Conservation (phyloP, 2,329 filamentous ascomycete species). For the Aspergillus quadricinctus region DNA sequence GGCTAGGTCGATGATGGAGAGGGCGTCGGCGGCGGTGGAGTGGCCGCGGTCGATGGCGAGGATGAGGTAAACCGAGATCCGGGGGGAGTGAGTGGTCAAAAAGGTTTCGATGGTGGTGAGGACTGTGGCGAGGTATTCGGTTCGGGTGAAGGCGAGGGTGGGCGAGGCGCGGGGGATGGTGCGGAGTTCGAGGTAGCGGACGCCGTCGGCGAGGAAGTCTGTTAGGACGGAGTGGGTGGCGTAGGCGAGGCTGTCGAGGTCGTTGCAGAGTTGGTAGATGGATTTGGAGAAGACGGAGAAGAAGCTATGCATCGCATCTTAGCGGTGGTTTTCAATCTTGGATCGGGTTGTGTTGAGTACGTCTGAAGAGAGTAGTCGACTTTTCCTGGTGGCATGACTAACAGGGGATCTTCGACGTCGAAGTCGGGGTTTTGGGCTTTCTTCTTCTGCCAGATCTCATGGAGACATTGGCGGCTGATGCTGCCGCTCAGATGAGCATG, state of each 20-base stretch:
- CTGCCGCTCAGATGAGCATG: conserved; percentile 78
- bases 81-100: conserved; percentile 29
- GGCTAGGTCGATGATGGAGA: conserved; percentile 62
- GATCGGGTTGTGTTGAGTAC: conserved; percentile 55
- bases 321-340: conserved; percentile 14
- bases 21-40: conserved; percentile 53
- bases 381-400: conserved; percentile 66
- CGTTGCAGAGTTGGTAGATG: conserved; percentile 71
- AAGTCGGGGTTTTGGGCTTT: conserved; percentile 48
- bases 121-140: conserved; percentile 63
- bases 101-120: conserved; percentile 58
- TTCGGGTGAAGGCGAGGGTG: conserved; percentile 52
- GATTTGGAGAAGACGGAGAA: conserved; percentile 74
- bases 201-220: conserved; percentile 66
- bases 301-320: conserved; percentile 49
- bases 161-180: conserved; percentile 69
- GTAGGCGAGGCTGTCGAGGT: conserved; percentile 54
- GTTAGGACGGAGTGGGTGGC: conserved; percentile 62
- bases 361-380: conserved; percentile 66
- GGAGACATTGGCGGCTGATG: conserved; percentile 67
- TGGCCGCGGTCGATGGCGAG: conserved; percentile 70
- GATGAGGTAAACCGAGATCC: conserved; percentile 63
- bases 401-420: conserved; percentile 62
- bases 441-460: conserved; percentile 67
- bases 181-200: conserved; percentile 73